These are phyloP conservation scores for Populus tomentosa DNA, from an alignment of 441 rosid genomes.

Conservation along the genomic window DNA sequence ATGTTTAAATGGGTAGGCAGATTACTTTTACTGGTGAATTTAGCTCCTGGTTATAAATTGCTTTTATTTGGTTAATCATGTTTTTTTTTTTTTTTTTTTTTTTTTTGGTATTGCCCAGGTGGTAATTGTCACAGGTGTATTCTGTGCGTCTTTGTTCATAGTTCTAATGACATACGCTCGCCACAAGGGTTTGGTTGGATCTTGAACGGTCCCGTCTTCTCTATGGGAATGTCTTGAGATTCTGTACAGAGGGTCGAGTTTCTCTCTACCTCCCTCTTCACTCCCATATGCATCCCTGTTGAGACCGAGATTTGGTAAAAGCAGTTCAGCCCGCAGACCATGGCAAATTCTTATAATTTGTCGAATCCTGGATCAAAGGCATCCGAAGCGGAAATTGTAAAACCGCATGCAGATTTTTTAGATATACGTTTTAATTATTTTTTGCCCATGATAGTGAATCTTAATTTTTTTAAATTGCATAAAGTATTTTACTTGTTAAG, in stretches of 20 bases:
- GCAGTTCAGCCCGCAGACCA: too few species aligned
- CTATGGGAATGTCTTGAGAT: neutral
- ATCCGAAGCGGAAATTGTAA: conserved; percentile 1
- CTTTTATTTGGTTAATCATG: neutral
- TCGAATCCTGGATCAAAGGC: neutral
- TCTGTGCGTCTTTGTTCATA: conserved; percentile 38
- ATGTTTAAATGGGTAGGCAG: conserved; percentile 72
- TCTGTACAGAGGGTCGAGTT: neutral
- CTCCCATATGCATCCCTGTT: neutral
- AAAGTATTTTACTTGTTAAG: neutral
- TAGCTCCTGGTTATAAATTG: conserved; percentile 1
- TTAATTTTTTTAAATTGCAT: too few species aligned
- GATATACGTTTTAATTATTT: neutral
- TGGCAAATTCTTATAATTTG: neutral
- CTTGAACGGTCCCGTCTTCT: conserved; percentile 31
- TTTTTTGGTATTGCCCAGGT: conserved; percentile 39
- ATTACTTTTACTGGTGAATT: neutral
- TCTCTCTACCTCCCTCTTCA: neutral
- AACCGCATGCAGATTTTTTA: neutral
- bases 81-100: too few species aligned
- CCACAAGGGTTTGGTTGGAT: conserved; percentile 78
- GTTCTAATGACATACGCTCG: conserved; percentile 70
- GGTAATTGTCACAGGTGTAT: conserved; percentile 38
- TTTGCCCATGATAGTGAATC: neutral
- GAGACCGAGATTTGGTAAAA: too few species aligned